Percentiles rank a stretch among this genome's conserved stretches.
Conservation (phyloP, 1,284 basidiomycete species). For the Naganishia albida region DNA sequence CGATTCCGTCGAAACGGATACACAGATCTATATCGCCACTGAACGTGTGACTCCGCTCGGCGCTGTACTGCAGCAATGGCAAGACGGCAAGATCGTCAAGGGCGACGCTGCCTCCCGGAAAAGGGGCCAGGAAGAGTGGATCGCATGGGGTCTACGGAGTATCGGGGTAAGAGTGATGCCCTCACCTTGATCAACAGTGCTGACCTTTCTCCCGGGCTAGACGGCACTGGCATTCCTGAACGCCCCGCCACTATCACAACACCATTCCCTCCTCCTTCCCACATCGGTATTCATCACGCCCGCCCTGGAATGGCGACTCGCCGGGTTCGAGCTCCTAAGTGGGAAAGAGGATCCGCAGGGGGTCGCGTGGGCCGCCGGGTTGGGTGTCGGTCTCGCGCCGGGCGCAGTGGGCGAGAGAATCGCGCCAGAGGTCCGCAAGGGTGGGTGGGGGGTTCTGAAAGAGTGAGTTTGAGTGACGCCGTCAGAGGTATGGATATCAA, state of each 20-base stretch:
- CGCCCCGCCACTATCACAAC: slow-evolving; percentile 77
- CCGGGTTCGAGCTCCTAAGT: slow-evolving; percentile 86
- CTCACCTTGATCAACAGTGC: neutral
- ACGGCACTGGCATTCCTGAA: slow-evolving; percentile 91
- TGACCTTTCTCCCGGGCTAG: slow-evolving; percentile 53
- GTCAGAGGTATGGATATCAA: neutral
- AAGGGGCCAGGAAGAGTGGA: slow-evolving; percentile 75
- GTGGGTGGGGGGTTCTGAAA: slow-evolving; percentile 78
- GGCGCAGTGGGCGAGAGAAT: slow-evolving; percentile 61
- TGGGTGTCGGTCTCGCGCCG: slow-evolving; percentile 68
- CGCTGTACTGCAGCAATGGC: slow-evolving; percentile 65
- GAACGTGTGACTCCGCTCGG: slow-evolving; percentile 82
- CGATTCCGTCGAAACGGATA: slow-evolving; percentile 86
- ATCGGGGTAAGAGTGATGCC: slow-evolving; percentile 66
- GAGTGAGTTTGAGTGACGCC: slow-evolving; percentile 61
- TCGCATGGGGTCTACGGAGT: slow-evolving; percentile 89
- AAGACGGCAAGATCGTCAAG: slow-evolving; percentile 55
- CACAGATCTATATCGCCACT: slow-evolving; percentile 86
- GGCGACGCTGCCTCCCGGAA: slow-evolving; percentile 14
- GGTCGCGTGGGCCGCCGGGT: slow-evolving; percentile 57
- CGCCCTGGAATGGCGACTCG: slow-evolving; percentile 94
- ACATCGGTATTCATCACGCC: slow-evolving; percentile 76
- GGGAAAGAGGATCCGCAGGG: slow-evolving; percentile 50
- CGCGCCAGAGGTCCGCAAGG: slow-evolving; percentile 87
- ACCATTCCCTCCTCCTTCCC: slow-evolving; percentile 74